These are phyloP conservation scores for Phaeosphaeria sp. DNA, from an alignment of 2,329 filamentous ascomycete species.

Conservation along the genomic window DNA sequence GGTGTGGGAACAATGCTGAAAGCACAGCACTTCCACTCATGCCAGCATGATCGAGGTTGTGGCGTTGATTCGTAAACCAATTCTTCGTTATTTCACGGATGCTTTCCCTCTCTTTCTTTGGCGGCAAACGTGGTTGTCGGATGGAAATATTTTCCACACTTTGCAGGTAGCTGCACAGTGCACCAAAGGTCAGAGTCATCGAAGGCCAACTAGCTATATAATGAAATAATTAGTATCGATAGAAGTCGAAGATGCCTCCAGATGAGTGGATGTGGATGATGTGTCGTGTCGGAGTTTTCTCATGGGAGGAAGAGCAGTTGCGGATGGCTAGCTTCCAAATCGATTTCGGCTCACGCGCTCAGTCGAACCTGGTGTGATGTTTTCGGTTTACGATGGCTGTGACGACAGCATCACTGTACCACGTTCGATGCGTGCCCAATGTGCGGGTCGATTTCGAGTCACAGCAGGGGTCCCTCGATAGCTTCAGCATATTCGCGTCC, in stretches of 20 bases:
- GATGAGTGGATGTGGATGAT: not conserved
- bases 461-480: slow-evolving; percentile 1
- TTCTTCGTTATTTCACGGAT: slow-evolving; percentile 54
- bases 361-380: not conserved
- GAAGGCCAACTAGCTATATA: not conserved
- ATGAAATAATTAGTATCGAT: not conserved
- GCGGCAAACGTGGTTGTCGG: slow-evolving; percentile 50
- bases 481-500: slow-evolving; percentile 7
- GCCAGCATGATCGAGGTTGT: slow-evolving; percentile 62
- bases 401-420: not conserved
- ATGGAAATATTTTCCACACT: slow-evolving; percentile 62
- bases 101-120: slow-evolving; percentile 31
- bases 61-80: slow-evolving; percentile 75
- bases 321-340: not conserved
- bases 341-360: not conserved
- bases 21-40: slow-evolving; percentile 70
- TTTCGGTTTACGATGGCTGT: not conserved
- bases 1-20: slow-evolving; percentile 77
- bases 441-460: not conserved
- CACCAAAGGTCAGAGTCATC: slow-evolving; percentile 73
- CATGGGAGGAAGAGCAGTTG: not conserved
- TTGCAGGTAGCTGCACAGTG: slow-evolving; percentile 77
- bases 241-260: not conserved
- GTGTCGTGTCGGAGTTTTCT: not conserved
- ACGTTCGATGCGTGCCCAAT: not conserved